Conservation (phyloP, 208 protist species). For the Leishmania mexicana region DNA sequence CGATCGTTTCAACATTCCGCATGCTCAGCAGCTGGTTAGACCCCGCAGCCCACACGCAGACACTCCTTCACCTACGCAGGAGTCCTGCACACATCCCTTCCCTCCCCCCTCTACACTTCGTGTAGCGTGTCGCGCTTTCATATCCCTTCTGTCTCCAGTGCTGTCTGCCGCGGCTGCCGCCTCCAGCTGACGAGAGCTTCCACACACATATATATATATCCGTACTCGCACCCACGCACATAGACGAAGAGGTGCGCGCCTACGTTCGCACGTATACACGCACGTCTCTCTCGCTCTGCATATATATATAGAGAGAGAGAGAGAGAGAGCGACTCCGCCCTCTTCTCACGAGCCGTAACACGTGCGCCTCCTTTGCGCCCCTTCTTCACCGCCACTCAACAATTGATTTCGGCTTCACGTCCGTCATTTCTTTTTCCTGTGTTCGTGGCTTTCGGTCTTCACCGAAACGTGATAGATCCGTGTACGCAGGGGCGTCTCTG, state of each 20-base stretch:
- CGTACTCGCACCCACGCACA: too few relatives aligned
- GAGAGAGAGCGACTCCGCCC: background rate
- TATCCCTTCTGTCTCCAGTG: background rate
- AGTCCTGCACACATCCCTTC: background rate
- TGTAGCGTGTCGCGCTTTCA: background rate
- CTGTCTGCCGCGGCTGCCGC: background rate
- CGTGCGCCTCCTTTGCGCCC: background rate
- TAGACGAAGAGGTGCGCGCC: background rate
- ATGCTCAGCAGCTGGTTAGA: background rate
- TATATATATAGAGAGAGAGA: background rate
- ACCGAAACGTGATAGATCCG: background rate
- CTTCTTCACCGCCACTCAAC: background rate
- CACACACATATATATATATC: background rate
- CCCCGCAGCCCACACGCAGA: background rate
- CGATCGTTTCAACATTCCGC: background rate
- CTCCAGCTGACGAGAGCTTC: background rate
- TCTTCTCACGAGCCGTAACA: background rate
- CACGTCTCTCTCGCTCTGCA: background rate
- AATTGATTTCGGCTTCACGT: background rate
- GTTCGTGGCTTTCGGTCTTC: background rate
- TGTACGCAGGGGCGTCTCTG: background rate
- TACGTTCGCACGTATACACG: background rate
- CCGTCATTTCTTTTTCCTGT: background rate
- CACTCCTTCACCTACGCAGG: background rate
- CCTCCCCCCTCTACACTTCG: background rate